phyloP scores from a whole-genome alignment of 225 moss, liverwort and hornwort genomes.

The Asterella californica region DNA sequence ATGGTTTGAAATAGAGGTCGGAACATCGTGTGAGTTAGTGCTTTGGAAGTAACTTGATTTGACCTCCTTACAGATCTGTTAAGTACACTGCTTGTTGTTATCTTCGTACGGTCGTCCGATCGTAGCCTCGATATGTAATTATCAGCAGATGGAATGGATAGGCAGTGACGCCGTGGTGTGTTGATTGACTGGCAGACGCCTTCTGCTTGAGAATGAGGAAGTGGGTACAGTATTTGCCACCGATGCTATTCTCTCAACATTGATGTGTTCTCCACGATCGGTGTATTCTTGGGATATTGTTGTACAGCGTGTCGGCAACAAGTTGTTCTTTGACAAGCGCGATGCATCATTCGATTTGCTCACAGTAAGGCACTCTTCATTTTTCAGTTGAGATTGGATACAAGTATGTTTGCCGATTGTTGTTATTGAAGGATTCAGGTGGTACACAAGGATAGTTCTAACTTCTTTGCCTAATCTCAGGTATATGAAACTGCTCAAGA shows the following conservation, averaged over 20 bases:
- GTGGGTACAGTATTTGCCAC: constrained; percentile 96
- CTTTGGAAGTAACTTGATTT: too few species aligned
- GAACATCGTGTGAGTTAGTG: too few species aligned
- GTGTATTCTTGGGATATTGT: constrained; percentile 99
- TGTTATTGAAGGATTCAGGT: neutral
- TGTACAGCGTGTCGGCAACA: constrained; percentile 94
- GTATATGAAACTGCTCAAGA: constrained; percentile 98
- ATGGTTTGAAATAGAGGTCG: too few species aligned
- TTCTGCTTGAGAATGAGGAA: constrained; percentile 88
- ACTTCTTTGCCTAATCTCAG: constrained; percentile 26
- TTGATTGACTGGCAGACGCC: constrained; percentile 41
- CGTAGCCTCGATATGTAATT: too few species aligned
- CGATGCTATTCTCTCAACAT: constrained; percentile 88
- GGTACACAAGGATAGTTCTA: neutral
- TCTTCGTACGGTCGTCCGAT: too few species aligned
- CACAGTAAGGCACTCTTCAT: constrained; percentile 44
- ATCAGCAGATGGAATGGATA: too few species aligned
- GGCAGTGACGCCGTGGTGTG: too few species aligned
- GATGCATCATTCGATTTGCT: constrained; percentile 94
- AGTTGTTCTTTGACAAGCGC: constrained; percentile 92
- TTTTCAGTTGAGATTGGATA: neutral
- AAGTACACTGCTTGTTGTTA: too few species aligned
- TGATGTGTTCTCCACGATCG: constrained; percentile 96
- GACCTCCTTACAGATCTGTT: too few species aligned
- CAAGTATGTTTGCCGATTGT: neutral